phyloP scores from a whole-genome alignment of 306 rosid genomes.

The Bauhinia variegata region DNA sequence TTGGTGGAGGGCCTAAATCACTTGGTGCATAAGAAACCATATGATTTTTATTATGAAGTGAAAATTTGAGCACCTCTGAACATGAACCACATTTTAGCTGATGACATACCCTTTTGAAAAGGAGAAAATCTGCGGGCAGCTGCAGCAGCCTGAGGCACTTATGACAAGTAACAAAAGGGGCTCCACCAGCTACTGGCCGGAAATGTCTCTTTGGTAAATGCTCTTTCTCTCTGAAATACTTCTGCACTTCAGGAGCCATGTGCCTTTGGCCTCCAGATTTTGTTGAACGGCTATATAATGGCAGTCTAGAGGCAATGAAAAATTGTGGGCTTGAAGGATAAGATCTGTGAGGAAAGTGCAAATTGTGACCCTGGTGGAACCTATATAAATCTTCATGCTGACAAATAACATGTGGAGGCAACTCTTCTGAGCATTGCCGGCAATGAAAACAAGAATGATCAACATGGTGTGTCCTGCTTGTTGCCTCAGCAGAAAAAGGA shows the following conservation, averaged over 20 bases:
- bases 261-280: constrained; percentile 52
- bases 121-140: constrained; percentile 82
- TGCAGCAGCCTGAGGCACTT: constrained; percentile 67
- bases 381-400: constrained; percentile 37
- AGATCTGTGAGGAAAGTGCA: constrained; percentile 42
- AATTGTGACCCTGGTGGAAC: constrained; percentile 47
- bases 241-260: constrained; percentile 46
- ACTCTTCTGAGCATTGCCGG: constrained; percentile 55
- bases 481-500: constrained; percentile 74
- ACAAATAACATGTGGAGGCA: constrained; percentile 45
- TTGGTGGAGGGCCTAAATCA: constrained; percentile 51
- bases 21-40: constrained; percentile 49
- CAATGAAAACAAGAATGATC: constrained; percentile 51
- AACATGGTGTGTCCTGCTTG: constrained; percentile 53
- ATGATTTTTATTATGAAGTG: constrained; percentile 58
- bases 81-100: constrained; percentile 80
- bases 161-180: constrained; percentile 79
- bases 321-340: constrained; percentile 56
- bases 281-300: constrained; percentile 45
- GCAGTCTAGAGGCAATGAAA: constrained; percentile 44
- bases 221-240: constrained; percentile 51
- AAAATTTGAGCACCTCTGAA: constrained; percentile 75
- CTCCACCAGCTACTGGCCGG: constrained; percentile 82
- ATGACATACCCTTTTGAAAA: constrained; percentile 58
- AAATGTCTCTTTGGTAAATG: constrained; percentile 61